Evolutionary conservation across 768 basidiomycete species (phyloP).

Genomic region (Rubroboletus pulcherrimus): DNA sequence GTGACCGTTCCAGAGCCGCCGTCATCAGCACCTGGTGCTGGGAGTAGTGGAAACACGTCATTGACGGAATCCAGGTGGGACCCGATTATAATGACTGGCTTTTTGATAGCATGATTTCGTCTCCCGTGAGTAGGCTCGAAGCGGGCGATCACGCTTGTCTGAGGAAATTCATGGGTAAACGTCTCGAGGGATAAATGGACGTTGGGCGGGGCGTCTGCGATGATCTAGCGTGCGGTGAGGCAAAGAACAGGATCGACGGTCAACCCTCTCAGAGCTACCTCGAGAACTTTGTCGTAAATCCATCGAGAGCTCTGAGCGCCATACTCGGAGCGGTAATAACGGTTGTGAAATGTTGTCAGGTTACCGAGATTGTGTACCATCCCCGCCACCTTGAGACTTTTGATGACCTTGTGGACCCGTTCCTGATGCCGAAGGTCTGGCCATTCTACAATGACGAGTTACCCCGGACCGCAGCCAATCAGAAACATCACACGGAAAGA

Average conservation of each 20-base stretch:
- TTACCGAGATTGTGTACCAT: constrained; percentile 32
- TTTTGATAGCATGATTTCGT: constrained; percentile 3
- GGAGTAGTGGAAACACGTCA: constrained; percentile 36
- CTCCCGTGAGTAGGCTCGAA: constrained; percentile 17
- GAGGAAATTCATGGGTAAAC: constrained; percentile 22
- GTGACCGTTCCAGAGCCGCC: constrained; percentile 67
- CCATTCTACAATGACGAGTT: constrained; percentile 7
- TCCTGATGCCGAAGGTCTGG: constrained; percentile 14
- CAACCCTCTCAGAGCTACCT: neutral
- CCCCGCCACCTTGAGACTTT: constrained; percentile 24
- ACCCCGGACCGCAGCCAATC: neutral
- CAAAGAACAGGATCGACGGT: neutral
- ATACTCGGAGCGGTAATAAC: constrained; percentile 23
- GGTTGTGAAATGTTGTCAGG: constrained; percentile 40
- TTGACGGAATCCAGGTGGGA: constrained; percentile 45
- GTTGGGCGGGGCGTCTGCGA: constrained; percentile 5
- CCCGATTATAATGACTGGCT: constrained; percentile 36
- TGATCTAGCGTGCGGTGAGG: constrained; percentile 4
- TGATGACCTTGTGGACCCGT: constrained; percentile 5
- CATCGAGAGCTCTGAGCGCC: constrained; percentile 38
- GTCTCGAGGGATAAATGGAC: constrained; percentile 20
- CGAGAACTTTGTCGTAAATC: constrained; percentile 29
- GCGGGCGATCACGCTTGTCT: constrained; percentile 23
- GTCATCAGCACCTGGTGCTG: constrained; percentile 49
- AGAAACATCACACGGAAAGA: neutral